Evolutionary conservation across 2,329 filamentous ascomycete genomes (phyloP).

Genomic region (Sclerotinia sclerotiorum): DNA sequence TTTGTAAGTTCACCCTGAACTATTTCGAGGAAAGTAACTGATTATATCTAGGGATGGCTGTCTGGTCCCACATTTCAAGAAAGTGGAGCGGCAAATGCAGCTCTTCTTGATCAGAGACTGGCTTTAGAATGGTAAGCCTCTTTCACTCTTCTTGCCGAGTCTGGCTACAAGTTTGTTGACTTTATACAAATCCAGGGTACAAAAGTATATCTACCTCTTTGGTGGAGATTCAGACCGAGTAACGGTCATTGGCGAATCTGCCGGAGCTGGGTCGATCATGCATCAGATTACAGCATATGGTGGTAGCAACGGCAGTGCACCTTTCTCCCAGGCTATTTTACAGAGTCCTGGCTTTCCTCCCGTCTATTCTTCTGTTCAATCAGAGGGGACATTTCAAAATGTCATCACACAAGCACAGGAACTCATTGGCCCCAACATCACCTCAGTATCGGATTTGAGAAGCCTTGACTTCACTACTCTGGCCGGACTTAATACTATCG

Average conservation of each 20-base stretch:
- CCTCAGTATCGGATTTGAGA: conserved; percentile 20
- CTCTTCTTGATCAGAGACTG: conserved; percentile 54
- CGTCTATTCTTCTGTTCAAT: conserved; percentile 7
- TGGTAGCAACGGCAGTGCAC: conserved; percentile 41
- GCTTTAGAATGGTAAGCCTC: conserved; percentile 50
- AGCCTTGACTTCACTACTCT: conserved; percentile 23
- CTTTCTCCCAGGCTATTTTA: conserved; percentile 46
- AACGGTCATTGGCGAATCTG: conserved; percentile 52
- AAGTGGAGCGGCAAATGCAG: conserved; percentile 51
- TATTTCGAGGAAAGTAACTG: not conserved
- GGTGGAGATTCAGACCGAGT: conserved; percentile 53
- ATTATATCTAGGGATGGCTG: conserved; percentile 33
- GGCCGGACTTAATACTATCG: conserved; percentile 28
- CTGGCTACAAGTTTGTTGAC: not conserved
- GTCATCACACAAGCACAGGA: conserved; percentile 27
- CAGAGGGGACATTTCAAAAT: conserved; percentile 24
- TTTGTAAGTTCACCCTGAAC: conserved; percentile 31
- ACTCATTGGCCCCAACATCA: conserved; percentile 22
- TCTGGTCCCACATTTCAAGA: conserved; percentile 46
- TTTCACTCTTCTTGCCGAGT: not conserved
- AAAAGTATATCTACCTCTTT: conserved; percentile 53
- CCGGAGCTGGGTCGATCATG: conserved; percentile 54
- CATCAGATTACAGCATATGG: conserved; percentile 56
- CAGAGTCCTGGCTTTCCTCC: conserved; percentile 37
- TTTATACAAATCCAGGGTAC: conserved; percentile 42